phyloP scores from a whole-genome alignment of 2,329 filamentous ascomycete genomes.

The Lecanicillium sp. region DNA sequence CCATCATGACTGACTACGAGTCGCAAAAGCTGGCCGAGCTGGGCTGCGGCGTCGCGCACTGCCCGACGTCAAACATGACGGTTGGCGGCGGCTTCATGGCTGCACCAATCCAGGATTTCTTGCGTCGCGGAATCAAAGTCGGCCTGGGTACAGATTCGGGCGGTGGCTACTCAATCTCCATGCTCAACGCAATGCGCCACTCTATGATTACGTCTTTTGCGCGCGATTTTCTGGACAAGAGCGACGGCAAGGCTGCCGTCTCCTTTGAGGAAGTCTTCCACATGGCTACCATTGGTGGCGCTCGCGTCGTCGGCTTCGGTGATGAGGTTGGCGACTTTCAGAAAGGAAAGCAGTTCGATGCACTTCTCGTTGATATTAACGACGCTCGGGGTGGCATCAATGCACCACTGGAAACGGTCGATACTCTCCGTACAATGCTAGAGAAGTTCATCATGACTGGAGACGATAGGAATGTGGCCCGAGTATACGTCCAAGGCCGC shows the following conservation, averaged over 20 bases:
- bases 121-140: constrained; percentile 55
- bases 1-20: constrained; percentile 53
- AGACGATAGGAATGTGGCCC: constrained; percentile 54
- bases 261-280: constrained; percentile 50
- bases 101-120: constrained; percentile 52
- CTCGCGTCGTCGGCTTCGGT: constrained; percentile 49
- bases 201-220: constrained; percentile 51
- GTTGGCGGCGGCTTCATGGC: constrained; percentile 57
- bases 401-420: constrained; percentile 46
- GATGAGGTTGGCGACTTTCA: constrained; percentile 50
- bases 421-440: constrained; percentile 41
- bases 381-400: constrained; percentile 35
- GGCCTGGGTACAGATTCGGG: constrained; percentile 60
- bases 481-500: constrained; percentile 48
- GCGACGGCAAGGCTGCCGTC: constrained; percentile 36
- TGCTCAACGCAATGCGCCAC: constrained; percentile 53
- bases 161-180: constrained; percentile 55
- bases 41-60: constrained; percentile 56
- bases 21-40: constrained; percentile 39
- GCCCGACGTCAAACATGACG: constrained; percentile 59
- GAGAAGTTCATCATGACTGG: constrained; percentile 63
- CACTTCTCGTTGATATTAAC: constrained; percentile 41
- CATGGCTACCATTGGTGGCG: constrained; percentile 56
- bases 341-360: constrained; percentile 58
- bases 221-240: constrained; percentile 34